Evolutionary conservation across 2,329 filamentous ascomycete genomes (phyloP).

Genomic region (Cladobotryum protrusum): DNA sequence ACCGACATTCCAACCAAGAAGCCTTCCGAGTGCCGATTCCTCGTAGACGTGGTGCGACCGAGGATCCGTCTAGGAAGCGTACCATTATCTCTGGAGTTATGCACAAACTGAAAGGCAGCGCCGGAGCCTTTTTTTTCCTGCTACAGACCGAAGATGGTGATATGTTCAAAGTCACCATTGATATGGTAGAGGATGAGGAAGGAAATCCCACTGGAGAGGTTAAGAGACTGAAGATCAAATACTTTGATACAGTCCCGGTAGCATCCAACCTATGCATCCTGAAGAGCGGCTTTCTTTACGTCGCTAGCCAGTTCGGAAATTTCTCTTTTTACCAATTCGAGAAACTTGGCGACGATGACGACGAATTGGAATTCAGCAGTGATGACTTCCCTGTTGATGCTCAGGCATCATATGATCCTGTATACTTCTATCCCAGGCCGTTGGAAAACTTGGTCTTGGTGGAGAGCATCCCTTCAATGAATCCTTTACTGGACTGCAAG

Average conservation of each 20-base stretch:
- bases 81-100: constrained; percentile 87
- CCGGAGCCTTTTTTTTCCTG: constrained; percentile 92
- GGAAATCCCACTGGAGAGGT: constrained; percentile 78
- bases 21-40: constrained; percentile 86
- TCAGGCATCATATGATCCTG: constrained; percentile 62
- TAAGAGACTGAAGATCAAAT: constrained; percentile 81
- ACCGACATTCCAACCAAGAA: constrained; percentile 92
- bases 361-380: constrained; percentile 80
- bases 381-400: constrained; percentile 76
- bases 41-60: constrained; percentile 75
- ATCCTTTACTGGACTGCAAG: constrained; percentile 85
- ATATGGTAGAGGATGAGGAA: constrained; percentile 77
- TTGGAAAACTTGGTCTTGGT: constrained; percentile 79
- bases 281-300: constrained; percentile 92
- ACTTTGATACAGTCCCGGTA: constrained; percentile 92
- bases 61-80: constrained; percentile 87
- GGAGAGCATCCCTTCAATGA: constrained; percentile 81
- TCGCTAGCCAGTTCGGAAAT: constrained; percentile 87
- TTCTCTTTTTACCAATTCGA: constrained; percentile 96
- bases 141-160: constrained; percentile 97
- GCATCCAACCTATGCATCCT: constrained; percentile 84
- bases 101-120: constrained; percentile 81
- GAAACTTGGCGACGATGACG: constrained; percentile 91
- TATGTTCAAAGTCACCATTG: constrained; percentile 90
- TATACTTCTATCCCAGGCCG: constrained; percentile 77